phyloP scores from a whole-genome alignment of 1,284 basidiomycete species.

The Cutaneotrichosporon daszewskae region DNA sequence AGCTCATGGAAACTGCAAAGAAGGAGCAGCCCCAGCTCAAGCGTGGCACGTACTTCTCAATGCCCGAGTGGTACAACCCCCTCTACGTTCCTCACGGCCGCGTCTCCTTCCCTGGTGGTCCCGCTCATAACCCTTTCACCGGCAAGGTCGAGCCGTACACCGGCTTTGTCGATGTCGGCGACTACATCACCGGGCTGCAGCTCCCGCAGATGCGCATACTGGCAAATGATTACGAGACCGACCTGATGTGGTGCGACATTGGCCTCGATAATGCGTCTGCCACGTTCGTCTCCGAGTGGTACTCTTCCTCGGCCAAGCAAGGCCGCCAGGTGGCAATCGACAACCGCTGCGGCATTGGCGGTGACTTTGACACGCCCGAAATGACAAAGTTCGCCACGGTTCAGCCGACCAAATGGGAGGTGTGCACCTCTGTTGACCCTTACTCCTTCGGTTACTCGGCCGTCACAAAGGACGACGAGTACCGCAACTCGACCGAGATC shows the following conservation, averaged over 20 bases:
- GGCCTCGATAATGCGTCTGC: slow-evolving; percentile 55
- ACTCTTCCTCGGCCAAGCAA: slow-evolving; percentile 51
- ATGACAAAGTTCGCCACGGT: slow-evolving; percentile 54
- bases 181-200: slow-evolving; percentile 56
- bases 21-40: slow-evolving; percentile 15
- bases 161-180: slow-evolving; percentile 52
- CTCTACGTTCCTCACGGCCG: slow-evolving; percentile 55
- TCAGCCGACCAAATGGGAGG: slow-evolving; percentile 56
- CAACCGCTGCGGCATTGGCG: slow-evolving; percentile 48
- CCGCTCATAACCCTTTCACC: slow-evolving; percentile 55
- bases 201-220: slow-evolving; percentile 57
- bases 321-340: slow-evolving; percentile 58
- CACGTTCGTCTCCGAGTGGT: slow-evolving; percentile 54
- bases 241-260: slow-evolving; percentile 58
- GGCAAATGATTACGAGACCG: slow-evolving; percentile 53
- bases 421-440: slow-evolving; percentile 35
- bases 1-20: slow-evolving; percentile 55
- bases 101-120: slow-evolving; percentile 51
- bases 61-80: slow-evolving; percentile 58
- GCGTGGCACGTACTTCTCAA: slow-evolving; percentile 24
- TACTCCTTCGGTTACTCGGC: slow-evolving; percentile 40
- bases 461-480: slow-evolving; percentile 50
- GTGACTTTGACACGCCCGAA: slow-evolving; percentile 58
- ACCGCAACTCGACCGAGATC: slow-evolving; percentile 53
- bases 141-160: slow-evolving; percentile 56